Percentiles rank a stretch among this genome's conserved stretches.
Conservation (phyloP, 2,329 filamentous ascomycete genomes). For the Tolypocladium guangdongense region DNA sequence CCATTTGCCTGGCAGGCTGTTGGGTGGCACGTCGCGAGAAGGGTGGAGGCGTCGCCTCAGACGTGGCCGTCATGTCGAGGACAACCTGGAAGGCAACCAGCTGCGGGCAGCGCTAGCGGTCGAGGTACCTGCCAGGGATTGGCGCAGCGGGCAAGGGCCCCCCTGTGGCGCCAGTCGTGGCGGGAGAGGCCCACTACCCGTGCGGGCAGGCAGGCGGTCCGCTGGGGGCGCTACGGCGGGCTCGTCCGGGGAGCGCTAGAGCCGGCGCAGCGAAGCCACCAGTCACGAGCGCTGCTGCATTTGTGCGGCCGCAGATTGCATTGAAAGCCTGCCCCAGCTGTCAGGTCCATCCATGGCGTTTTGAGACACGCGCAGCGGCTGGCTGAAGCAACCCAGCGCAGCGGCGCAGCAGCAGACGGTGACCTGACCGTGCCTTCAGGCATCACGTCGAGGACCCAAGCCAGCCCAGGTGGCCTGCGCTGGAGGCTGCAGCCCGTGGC, state of each 20-base stretch:
- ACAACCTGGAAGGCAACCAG: conserved; percentile 2
- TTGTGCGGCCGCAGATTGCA: neutral
- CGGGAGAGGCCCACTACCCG: neutral
- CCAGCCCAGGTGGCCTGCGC: no score
- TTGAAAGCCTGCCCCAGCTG: neutral
- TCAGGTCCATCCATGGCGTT: neutral
- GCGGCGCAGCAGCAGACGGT: neutral
- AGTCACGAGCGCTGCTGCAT: neutral
- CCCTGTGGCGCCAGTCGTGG: neutral
- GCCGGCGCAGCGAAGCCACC: neutral
- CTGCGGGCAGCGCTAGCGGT: neutral
- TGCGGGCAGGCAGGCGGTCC: neutral
- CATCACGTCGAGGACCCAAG: neutral
- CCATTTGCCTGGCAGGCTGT: neutral
- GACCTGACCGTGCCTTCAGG: neutral
- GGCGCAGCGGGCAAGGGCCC: neutral
- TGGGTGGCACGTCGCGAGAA: neutral
- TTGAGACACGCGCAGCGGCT: neutral
- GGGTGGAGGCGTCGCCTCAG: neutral
- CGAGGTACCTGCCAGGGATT: neutral
- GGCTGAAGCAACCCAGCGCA: neutral
- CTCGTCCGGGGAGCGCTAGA: neutral
- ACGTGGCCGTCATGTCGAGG: conserved; percentile 5
- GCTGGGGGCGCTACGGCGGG: neutral
- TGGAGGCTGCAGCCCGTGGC: no score